Evolutionary conservation across 192 early-diverging fungal species (phyloP), one percentile per base, ranked within the genome.

Genomic region (Linnemannia exigua): DNA sequence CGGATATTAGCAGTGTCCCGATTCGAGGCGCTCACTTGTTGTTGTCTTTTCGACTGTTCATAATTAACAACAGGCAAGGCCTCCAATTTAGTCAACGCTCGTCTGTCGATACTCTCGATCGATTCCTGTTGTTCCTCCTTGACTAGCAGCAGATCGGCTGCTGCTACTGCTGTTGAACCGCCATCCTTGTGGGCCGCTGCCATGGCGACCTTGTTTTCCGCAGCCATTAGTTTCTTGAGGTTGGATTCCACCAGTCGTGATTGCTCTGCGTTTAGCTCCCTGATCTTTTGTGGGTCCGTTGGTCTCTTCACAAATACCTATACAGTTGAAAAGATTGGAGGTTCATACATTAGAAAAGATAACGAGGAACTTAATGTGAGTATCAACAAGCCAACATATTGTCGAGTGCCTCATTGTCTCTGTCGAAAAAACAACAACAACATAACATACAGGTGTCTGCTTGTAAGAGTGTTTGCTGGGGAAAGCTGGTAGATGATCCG

Each of bases 381-480:
- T 17, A n/a, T 5, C 25, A 16, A n/a, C n/a, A n/a, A n/a, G n/a
- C n/a, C n/a, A n/a, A n/a, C n/a, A n/a, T n/a, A n/a, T n/a, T n/a
- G n/a, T n/a, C n/a, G n/a, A n/a, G n/a, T n/a, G n/a, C n/a, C n/a
- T n/a, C n/a, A n/a, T n/a, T n/a, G n/a, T n/a, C n/a, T n/a, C n/a
- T n/a, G n/a, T n/a, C n/a, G n/a, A n/a, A n/a, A n/a, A n/a, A n/a
- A n/a, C n/a, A n/a, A n/a, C n/a, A n/a, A n/a, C n/a, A n/a, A n/a
- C 70, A 17, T n/a, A 12, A 75, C 77, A 86, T 90, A 92, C 91
- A 50, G 90, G 88, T 52, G 90, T 92, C 68, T 90, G 88, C 68
- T 90, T 90, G 72, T 90, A 92, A 0, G 90, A 92, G 76, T 92
- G 91, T 74, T 90, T 91, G 54, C 87, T 89, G 19, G 90, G 90